Percentiles rank a stretch among this genome's conserved stretches.
phyloP scores from a whole-genome alignment of 75 land plant genomes.

The Pseudotsuga menziesii region DNA sequence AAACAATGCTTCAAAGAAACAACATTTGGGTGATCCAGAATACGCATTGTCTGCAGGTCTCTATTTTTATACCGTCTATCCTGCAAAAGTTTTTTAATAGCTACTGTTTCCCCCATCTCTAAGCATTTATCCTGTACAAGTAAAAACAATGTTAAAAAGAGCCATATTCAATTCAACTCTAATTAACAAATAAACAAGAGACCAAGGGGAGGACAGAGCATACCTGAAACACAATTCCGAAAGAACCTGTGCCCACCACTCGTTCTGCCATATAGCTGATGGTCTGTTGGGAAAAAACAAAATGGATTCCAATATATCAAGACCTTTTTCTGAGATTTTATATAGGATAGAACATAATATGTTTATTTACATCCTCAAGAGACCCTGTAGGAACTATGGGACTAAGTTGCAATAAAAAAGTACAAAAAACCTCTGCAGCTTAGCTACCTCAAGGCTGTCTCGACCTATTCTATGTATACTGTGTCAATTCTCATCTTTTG shows the following conservation, averaged over 20 bases:
- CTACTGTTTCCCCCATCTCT: conserved; percentile 87
- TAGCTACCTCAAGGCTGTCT: too few species aligned
- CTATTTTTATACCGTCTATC: conserved; percentile 89
- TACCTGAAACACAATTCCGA: conserved; percentile 56
- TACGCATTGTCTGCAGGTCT: conserved; percentile 84
- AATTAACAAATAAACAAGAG: too few species aligned
- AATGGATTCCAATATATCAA: background rate
- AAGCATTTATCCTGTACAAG: conserved; percentile 71
- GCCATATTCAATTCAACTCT: too few species aligned
- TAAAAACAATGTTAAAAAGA: background rate
- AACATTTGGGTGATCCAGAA: conserved; percentile 85
- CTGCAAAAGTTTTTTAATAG: conserved; percentile 86
- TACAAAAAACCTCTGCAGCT: too few species aligned
- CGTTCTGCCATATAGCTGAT: conserved; percentile 54
- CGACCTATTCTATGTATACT: too few species aligned
- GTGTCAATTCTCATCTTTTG: too few species aligned
- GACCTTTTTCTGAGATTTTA: too few species aligned
- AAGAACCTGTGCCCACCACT: conserved; percentile 53
- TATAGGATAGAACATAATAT: too few species aligned
- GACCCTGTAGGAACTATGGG: too few species aligned
- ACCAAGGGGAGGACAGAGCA: background rate
- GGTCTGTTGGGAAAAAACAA: conserved; percentile 16
- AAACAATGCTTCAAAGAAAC: conserved; percentile 84
- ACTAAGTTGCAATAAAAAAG: too few species aligned
- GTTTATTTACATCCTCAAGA: too few species aligned